A percentile compares a stretch with the other conserved stretches of the same genome.
These are phyloP conservation scores for Fusarium fujikuroi DNA, from an alignment of 2,329 filamentous ascomycete genomes.

Conservation along the genomic window DNA sequence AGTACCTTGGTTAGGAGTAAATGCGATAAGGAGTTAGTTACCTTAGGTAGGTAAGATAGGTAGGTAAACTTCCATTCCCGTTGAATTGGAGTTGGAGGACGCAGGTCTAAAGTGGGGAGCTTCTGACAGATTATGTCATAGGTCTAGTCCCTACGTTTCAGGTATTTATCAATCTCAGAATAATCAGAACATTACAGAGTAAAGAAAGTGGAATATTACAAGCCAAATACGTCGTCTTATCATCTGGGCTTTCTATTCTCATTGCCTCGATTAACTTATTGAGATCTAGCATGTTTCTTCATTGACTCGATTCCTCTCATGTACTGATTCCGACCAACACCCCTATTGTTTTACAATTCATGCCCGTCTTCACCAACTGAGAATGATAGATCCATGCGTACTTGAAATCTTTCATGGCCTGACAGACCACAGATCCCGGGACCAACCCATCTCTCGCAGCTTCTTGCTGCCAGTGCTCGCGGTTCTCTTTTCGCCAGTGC, in stretches of 20 bases:
- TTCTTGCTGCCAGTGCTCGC: constrained; percentile 65
- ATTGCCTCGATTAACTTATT: background rate
- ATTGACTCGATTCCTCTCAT: constrained; percentile 8
- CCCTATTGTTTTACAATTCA: constrained; percentile 33
- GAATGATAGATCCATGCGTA: constrained; percentile 3
- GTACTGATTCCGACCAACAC: constrained; percentile 12
- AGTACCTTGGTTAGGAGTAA: background rate
- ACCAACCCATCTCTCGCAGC: constrained; percentile 70
- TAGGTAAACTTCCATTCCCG: background rate
- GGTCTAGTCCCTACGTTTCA: background rate
- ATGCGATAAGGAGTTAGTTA: background rate
- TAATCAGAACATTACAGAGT: background rate
- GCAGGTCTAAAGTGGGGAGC: constrained; percentile 23
- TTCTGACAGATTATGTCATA: background rate
- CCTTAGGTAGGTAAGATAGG: background rate
- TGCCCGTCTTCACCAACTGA: constrained; percentile 12
- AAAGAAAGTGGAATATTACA: background rate
- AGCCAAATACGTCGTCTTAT: background rate
- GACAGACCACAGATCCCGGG: constrained; percentile 70
- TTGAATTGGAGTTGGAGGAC: constrained; percentile 8
- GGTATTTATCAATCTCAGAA: background rate
- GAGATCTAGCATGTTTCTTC: background rate
- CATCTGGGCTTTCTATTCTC: background rate
- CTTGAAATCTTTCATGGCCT: constrained; percentile 43
- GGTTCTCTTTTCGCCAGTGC: constrained; percentile 64